phyloP scores from a whole-genome alignment of 1,284 basidiomycete species.

The Heterobasidion annosum region DNA sequence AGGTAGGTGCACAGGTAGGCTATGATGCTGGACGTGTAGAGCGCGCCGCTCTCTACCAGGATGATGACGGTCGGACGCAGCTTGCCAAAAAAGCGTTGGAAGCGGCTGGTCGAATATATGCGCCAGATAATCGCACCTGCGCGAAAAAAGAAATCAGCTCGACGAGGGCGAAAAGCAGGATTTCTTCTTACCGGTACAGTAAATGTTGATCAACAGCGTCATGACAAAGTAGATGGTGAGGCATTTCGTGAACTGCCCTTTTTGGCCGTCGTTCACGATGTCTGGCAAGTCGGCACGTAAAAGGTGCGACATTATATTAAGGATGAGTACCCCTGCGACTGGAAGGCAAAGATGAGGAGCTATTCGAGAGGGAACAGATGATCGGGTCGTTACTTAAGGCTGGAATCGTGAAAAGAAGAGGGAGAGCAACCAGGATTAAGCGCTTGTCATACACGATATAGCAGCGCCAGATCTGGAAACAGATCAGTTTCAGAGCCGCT shows the following conservation, averaged over 20 bases:
- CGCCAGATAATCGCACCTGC: not conserved
- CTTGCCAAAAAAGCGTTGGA: not conserved
- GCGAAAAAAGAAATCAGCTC: no score
- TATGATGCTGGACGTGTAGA: not conserved
- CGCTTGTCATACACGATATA: not conserved
- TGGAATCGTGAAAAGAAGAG: not conserved
- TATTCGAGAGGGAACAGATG: no score
- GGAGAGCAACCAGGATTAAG: not conserved
- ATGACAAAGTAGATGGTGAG: not conserved
- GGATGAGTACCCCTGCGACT: not conserved
- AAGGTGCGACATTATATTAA: not conserved
- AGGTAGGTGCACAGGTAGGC: not conserved
- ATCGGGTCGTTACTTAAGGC: not conserved
- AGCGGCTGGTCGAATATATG: not conserved
- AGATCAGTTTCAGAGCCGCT: not conserved
- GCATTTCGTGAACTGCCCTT: not conserved
- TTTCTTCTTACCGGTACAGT: not conserved
- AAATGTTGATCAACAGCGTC: not conserved
- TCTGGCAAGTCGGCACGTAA: not conserved
- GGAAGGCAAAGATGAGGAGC: not conserved
- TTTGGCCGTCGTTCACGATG: not conserved
- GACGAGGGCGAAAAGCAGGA: no score
- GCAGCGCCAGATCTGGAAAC: constrained; percentile 1
- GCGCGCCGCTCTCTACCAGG: not conserved
- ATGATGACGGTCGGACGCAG: not conserved